phyloP scores from a whole-genome alignment of 768 basidiomycete species.

The Boletellus ananas region DNA sequence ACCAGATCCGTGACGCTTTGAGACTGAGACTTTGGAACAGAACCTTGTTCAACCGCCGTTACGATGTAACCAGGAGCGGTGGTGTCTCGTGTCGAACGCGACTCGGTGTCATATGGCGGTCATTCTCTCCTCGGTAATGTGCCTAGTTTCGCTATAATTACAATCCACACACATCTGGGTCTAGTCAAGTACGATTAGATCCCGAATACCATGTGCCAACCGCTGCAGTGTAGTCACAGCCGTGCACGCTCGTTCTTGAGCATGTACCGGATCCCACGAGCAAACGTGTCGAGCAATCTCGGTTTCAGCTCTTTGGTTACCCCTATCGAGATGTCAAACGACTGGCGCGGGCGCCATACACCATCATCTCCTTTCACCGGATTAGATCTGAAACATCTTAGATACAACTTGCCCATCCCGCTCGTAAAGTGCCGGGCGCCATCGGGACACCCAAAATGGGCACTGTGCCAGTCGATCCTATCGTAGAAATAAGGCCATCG shows the following conservation, averaged over 20 bases:
- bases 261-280: slow-evolving; percentile 4
- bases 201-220: too few species aligned
- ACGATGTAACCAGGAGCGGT: too few species aligned
- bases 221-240: neutral
- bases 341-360: slow-evolving; percentile 13
- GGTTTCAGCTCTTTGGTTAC: slow-evolving; percentile 17
- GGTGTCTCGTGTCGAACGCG: too few species aligned
- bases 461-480: slow-evolving; percentile 22
- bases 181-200: too few species aligned
- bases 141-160: too few species aligned
- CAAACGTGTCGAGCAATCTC: slow-evolving; percentile 17
- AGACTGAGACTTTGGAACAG: too few species aligned
- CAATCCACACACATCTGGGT: too few species aligned
- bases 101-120: too few species aligned
- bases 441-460: slow-evolving; percentile 20
- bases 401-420: slow-evolving; percentile 15
- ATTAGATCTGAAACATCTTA: slow-evolving; percentile 26
- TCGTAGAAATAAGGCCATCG: neutral
- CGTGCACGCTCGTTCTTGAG: neutral
- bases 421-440: slow-evolving; percentile 15
- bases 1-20: too few species aligned
- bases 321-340: slow-evolving; percentile 24
- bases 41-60: too few species aligned
- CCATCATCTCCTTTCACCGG: slow-evolving; percentile 19
- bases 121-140: too few species aligned